A percentile compares a stretch with the other conserved stretches of the same genome.
Conservation (phyloP, 139 green algal genomes). For the Coccomyxa sp. region DNA sequence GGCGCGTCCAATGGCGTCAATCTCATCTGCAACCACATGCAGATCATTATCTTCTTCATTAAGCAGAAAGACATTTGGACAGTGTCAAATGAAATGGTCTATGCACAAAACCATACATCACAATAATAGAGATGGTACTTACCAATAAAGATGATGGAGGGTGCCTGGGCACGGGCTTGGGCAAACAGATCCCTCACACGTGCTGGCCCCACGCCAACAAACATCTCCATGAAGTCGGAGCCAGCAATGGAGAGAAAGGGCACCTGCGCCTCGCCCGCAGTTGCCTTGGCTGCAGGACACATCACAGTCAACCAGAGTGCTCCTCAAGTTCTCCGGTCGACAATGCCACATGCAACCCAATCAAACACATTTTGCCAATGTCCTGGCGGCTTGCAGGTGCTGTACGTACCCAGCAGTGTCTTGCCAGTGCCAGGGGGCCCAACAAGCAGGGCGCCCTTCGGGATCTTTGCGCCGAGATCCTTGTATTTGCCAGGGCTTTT, state of each 20-base stretch:
- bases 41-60: not conserved
- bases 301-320: slow-evolving; percentile 57
- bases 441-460: slow-evolving; percentile 86
- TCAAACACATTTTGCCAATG: too few species aligned
- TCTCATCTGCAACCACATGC: slow-evolving; percentile 66
- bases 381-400: not conserved
- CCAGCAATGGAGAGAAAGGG: slow-evolving; percentile 86
- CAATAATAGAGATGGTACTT: not conserved
- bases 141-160: slow-evolving; percentile 97
- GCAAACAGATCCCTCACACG: slow-evolving; percentile 94
- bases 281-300: slow-evolving; percentile 73
- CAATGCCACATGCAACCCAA: slow-evolving; percentile 18
- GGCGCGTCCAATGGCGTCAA: slow-evolving; percentile 85
- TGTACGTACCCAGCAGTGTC: not conserved
- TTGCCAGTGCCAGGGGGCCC: slow-evolving; percentile 60
- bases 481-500: slow-evolving; percentile 77
- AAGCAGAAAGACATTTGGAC: not conserved
- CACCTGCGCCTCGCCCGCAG: slow-evolving; percentile 91
- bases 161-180: slow-evolving; percentile 75
- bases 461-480: slow-evolving; percentile 86
- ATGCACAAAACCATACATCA: not conserved
- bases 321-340: slow-evolving; percentile 71
- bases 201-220: slow-evolving; percentile 86
- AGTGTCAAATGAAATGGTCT: not conserved
- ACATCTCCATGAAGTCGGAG: slow-evolving; percentile 84